Evolutionary conservation across 2,329 filamentous ascomycete genomes (phyloP).

Genomic region (Drechslera avenae): DNA sequence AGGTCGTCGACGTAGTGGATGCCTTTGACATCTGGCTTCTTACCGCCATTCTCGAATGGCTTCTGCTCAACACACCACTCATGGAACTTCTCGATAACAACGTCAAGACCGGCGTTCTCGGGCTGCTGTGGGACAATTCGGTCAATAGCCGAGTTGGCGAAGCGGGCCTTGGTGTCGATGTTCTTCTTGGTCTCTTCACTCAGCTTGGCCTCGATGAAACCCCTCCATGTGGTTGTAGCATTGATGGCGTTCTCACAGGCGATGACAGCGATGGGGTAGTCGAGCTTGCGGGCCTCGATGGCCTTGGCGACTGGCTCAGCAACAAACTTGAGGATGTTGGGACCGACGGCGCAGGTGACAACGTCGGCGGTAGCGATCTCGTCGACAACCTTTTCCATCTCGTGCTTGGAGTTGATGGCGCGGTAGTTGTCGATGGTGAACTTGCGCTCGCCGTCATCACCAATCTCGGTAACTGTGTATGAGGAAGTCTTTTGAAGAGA

Average conservation of each 20-base stretch:
- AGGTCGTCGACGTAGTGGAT: constrained; percentile 94
- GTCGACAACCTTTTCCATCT: constrained; percentile 79
- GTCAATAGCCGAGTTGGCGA: constrained; percentile 98
- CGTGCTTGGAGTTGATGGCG: constrained; percentile 90
- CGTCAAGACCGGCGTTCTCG: constrained; percentile 77
- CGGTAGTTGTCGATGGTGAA: constrained; percentile 94
- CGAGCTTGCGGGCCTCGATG: constrained; percentile 72
- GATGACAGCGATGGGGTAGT: constrained; percentile 82
- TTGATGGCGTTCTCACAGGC: constrained; percentile 98
- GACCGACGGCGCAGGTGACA: constrained; percentile 95
- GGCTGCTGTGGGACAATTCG: constrained; percentile 95
- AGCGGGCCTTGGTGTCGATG: constrained; percentile 77
- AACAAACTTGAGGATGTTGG: constrained; percentile 95
- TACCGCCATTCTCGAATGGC: constrained; percentile 72
- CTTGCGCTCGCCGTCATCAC: constrained; percentile 76
- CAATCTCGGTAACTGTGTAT: constrained; percentile 94
- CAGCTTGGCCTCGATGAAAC: constrained; percentile 78
- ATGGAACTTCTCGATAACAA: constrained; percentile 97
- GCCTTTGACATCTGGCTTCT: constrained; percentile 77
- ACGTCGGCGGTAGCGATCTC: constrained; percentile 87
- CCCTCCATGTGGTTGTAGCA: constrained; percentile 85
- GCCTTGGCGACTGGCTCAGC: constrained; percentile 95
- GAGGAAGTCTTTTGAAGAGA: constrained; percentile 73
- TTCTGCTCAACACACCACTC: constrained; percentile 96
- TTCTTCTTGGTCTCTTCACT: constrained; percentile 68